Evolutionary conservation across 176 grass and related monocot genomes (phyloP).

Genomic region (Coix lacrymajobi): DNA sequence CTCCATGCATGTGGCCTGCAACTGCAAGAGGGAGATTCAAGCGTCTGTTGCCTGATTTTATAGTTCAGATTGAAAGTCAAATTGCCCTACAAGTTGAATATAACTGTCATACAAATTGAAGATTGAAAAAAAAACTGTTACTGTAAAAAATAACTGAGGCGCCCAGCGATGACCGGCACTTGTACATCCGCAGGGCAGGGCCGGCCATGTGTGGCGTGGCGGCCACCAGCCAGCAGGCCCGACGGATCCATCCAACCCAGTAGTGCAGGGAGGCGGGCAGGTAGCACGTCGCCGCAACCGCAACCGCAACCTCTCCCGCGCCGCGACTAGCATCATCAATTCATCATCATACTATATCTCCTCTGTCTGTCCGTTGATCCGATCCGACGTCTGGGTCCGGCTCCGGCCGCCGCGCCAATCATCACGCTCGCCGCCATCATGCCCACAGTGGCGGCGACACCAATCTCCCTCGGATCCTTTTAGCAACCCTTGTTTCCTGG

Average conservation of each 20-base stretch:
- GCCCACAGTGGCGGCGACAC: neutral
- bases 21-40: neutral
- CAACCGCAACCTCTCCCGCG: neutral
- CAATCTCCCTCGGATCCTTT: neutral
- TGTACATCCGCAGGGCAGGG: neutral
- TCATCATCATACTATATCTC: neutral
- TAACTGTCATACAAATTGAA: too few species aligned
- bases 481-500: neutral
- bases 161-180: neutral
- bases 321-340: neutral
- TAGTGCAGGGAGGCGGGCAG: neutral
- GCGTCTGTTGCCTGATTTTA: too few species aligned
- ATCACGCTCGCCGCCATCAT: neutral
- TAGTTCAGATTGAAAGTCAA: too few species aligned
- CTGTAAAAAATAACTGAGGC: too few species aligned
- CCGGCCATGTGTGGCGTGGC: neutral
- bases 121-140: too few species aligned
- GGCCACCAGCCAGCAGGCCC: neutral
- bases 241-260: neutral
- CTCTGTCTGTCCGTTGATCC: neutral
- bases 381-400: neutral
- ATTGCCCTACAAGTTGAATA: too few species aligned
- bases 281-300: neutral
- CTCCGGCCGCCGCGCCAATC: neutral
- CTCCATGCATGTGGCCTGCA: neutral